These are phyloP conservation scores for Cladosporium phlei DNA, from an alignment of 2,329 filamentous ascomycete genomes.

Conservation along the genomic window DNA sequence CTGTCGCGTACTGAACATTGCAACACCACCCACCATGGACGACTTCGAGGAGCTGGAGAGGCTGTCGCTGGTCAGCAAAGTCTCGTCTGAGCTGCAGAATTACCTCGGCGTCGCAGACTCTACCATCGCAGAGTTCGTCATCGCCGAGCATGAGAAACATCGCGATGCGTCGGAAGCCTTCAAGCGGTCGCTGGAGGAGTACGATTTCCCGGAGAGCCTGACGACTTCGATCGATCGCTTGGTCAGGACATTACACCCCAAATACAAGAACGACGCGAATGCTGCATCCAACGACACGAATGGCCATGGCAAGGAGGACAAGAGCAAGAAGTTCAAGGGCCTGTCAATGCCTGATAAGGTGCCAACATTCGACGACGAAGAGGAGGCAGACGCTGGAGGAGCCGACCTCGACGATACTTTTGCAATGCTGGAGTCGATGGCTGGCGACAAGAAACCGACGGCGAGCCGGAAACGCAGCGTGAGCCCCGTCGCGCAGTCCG, in stretches of 20 bases:
- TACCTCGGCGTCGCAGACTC: constrained; percentile 89
- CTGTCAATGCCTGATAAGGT: constrained; percentile 79
- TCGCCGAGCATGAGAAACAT: constrained; percentile 79
- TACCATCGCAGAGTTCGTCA: constrained; percentile 92
- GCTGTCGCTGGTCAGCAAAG: constrained; percentile 88
- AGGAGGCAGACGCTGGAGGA: constrained; percentile 33
- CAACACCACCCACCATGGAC: constrained; percentile 58
- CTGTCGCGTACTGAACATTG: neutral
- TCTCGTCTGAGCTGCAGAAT: constrained; percentile 90
- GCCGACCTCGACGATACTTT: constrained; percentile 78
- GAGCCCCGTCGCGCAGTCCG: constrained; percentile 50
- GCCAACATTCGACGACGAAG: constrained; percentile 47
- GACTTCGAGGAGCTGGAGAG: constrained; percentile 88
- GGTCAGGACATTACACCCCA: constrained; percentile 84
- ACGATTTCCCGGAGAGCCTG: constrained; percentile 80
- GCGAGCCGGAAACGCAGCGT: constrained; percentile 55
- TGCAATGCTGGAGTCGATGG: constrained; percentile 81
- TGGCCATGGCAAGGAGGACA: constrained; percentile 55
- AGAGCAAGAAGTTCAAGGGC: constrained; percentile 84
- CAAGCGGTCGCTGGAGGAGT: constrained; percentile 65
- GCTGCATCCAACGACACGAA: constrained; percentile 24
- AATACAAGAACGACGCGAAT: constrained; percentile 60
- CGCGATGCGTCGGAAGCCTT: constrained; percentile 63
- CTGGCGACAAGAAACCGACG: constrained; percentile 58
- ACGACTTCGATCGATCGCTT: constrained; percentile 88